Percentiles rank a stretch among this genome's conserved stretches.
Conservation (phyloP, 2,329 filamentous ascomycete genomes). For the Tricladium varicosporioides region DNA sequence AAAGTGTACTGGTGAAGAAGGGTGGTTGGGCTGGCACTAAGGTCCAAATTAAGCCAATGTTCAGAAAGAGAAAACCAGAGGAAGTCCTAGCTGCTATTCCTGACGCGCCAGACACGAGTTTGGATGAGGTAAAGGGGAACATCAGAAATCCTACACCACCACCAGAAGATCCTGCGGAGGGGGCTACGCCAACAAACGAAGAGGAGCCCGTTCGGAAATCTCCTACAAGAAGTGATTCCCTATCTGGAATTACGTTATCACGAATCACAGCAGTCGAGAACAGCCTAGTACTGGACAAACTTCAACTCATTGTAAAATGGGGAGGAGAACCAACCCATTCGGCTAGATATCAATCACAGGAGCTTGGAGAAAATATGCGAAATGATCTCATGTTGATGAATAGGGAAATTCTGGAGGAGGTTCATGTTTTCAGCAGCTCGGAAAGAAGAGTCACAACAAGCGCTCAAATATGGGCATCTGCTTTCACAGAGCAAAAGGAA, state of each 20-base stretch:
- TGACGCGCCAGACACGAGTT: slow-evolving; percentile 16
- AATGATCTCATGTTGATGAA: slow-evolving; percentile 94
- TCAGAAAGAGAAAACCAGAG: slow-evolving; percentile 78
- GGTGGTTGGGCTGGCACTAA: slow-evolving; percentile 94
- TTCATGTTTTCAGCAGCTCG: slow-evolving; percentile 92
- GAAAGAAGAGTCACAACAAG: slow-evolving; percentile 93
- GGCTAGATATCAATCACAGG: slow-evolving; percentile 91
- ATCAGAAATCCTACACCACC: slow-evolving; percentile 16
- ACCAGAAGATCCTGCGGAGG: slow-evolving; percentile 8
- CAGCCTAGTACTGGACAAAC: slow-evolving; percentile 87
- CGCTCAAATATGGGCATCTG: slow-evolving; percentile 90
- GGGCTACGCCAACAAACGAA: slow-evolving; percentile 5
- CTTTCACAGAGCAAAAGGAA: slow-evolving; percentile 85
- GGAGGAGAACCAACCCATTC: slow-evolving; percentile 97
- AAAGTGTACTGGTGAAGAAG: slow-evolving; percentile 88
- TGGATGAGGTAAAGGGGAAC: slow-evolving; percentile 12
- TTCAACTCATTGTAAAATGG: slow-evolving; percentile 99
- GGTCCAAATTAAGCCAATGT: slow-evolving; percentile 99
- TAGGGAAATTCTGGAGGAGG: slow-evolving; percentile 84
- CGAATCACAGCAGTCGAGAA: slow-evolving; percentile 92
- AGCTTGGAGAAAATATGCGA: slow-evolving; percentile 92
- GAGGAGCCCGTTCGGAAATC: slow-evolving; percentile 40
- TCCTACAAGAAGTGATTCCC: slow-evolving; percentile 73
- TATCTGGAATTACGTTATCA: slow-evolving; percentile 88
- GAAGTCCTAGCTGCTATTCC: slow-evolving; percentile 39